phyloP scores from a whole-genome alignment of 2,329 filamentous ascomycete genomes.

The Cephalotrichum gorgonifer region DNA sequence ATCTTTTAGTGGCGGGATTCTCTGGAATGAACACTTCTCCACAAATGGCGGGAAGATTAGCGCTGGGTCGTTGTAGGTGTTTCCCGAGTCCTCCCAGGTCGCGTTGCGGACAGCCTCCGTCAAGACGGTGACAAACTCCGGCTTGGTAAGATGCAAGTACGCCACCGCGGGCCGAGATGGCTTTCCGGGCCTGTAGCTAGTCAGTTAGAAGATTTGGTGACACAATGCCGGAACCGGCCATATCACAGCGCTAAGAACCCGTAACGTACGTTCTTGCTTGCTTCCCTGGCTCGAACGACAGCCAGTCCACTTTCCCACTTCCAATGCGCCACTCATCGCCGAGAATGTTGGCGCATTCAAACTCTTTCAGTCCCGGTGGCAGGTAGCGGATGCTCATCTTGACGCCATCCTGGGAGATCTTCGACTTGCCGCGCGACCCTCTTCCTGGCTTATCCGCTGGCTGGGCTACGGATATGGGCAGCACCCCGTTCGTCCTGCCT shows the following conservation, averaged over 20 bases:
- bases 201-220: constrained; percentile 6
- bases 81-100: constrained; percentile 73
- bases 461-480: constrained; percentile 36
- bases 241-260: not conserved
- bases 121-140: constrained; percentile 55
- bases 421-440: not conserved
- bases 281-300: constrained; percentile 56
- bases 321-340: constrained; percentile 74
- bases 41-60: constrained; percentile 70
- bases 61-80: constrained; percentile 59
- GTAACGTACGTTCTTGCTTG: constrained; percentile 45
- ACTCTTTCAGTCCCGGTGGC: constrained; percentile 72
- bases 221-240: not conserved
- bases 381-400: constrained; percentile 80
- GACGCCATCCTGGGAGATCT: constrained; percentile 42
- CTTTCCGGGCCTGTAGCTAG: constrained; percentile 60
- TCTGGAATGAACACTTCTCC: constrained; percentile 76
- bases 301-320: constrained; percentile 79
- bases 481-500: constrained; percentile 34
- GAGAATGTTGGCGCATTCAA: constrained; percentile 62
- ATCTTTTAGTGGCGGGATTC: constrained; percentile 63
- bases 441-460: constrained; percentile 2
- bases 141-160: constrained; percentile 72
- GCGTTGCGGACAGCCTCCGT: constrained; percentile 59
- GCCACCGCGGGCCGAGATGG: constrained; percentile 70